A percentile compares a stretch with the other conserved stretches of the same genome.
These are phyloP conservation scores for Aegle marmelos DNA, from an alignment of 345 rosid species.

Conservation along the genomic window DNA sequence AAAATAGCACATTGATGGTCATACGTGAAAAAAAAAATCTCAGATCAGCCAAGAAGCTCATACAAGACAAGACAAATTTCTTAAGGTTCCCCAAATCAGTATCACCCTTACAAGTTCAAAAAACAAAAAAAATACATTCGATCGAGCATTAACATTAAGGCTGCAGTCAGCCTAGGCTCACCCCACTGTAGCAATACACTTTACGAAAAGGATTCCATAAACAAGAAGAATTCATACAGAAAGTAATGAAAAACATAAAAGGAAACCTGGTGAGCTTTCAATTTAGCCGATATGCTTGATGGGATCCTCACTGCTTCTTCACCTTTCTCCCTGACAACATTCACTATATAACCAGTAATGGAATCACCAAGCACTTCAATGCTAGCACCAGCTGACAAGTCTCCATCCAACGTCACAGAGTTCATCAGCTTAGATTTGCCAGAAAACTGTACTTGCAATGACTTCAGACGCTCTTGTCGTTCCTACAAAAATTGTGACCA, in stretches of 20 bases:
- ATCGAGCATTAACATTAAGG: neutral
- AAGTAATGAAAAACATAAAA: constrained; percentile 9
- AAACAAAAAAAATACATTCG: neutral
- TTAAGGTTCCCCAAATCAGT: neutral
- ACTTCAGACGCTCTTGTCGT: constrained; percentile 92
- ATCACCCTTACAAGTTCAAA: neutral
- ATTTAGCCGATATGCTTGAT: constrained; percentile 78
- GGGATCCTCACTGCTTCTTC: constrained; percentile 92
- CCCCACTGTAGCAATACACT: neutral
- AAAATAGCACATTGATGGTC: neutral
- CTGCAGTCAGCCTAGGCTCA: neutral
- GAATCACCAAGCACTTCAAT: constrained; percentile 86
- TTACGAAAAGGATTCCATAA: neutral
- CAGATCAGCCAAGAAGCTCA: constrained; percentile 1
- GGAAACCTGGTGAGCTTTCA: constrained; percentile 94
- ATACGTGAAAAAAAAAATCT: neutral
- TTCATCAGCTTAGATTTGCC: constrained; percentile 51
- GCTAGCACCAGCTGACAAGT: constrained; percentile 56
- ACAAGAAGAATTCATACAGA: neutral
- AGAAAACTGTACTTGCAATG: constrained; percentile 72
- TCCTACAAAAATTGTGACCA: constrained; percentile 50
- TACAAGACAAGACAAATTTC: neutral
- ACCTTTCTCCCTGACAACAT: constrained; percentile 95
- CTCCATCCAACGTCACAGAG: constrained; percentile 42
- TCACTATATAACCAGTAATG: constrained; percentile 76